Base-by-base conservation (phyloP, 139 green algal species). In the Nannochloris sp. region DNA sequence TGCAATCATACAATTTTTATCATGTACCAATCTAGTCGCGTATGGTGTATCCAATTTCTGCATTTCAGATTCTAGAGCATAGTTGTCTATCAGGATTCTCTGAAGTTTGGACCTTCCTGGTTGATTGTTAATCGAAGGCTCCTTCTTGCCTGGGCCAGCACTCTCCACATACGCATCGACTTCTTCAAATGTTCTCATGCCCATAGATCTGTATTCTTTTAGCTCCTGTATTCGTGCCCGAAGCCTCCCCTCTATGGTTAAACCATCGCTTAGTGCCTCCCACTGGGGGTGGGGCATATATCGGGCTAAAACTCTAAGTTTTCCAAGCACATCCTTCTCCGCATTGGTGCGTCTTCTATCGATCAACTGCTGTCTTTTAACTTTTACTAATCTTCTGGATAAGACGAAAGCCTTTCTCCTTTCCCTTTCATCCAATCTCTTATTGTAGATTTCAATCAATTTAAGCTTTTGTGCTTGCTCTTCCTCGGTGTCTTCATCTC, bases 371-470 rank as follows among this genome's bases (percentile, higher is more conserved):
- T 76, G 49, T 16, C 68, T 56, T 49, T 76, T 83, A 9, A 89
- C 53, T 64, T 92, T 89, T 25, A 91, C 67, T 4, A 93, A 68
- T 16, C 80, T 81, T 26, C 85, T 74, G 13, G 85, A 70, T 33
- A 85, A 55, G n/a, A 97, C 62, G 57, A 95, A 92, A 30, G 68
- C 61, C 6, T 81, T 84, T 26, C 84, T 75, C 20, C 69, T 62
- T 53, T 85, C 79, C 13, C 86, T 79, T 73, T 93, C 75, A 65
- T 74, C 68, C 40, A 88, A 72, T 12, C 72, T 82, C 49, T 65
- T 75, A 81, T 91, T 91, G 73, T 97, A 97, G 13, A 96, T 79
- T 29, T 87, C 69, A 55, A 97, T 66, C 5, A 71, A 25, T 44
- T 46, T 11, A 2, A 59, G 14, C 29, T 62, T 66, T 14, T 23